These are phyloP conservation scores for Craspedostauros australis DNA, from an alignment of 108 stramenopile species.

Conservation along the genomic window DNA sequence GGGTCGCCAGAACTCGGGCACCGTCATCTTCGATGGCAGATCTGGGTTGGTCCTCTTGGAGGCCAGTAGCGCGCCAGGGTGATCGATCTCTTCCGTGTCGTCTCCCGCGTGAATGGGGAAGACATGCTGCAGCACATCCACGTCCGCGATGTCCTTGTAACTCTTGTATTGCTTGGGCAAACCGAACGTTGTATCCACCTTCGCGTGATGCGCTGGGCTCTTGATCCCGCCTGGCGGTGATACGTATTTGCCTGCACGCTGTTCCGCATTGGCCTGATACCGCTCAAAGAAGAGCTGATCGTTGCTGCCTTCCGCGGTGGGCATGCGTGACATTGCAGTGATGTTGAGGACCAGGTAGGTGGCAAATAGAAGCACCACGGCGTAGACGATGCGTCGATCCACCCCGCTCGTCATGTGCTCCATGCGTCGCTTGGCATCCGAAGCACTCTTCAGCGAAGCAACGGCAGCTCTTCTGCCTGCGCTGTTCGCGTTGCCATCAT, in stretches of 20 bases:
- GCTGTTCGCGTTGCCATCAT: too few species aligned
- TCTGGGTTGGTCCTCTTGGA: conserved; percentile 8
- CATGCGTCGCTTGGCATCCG: conserved; percentile 27
- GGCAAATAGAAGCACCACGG: background rate
- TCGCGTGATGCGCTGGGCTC: too few species aligned
- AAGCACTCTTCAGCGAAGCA: too few species aligned
- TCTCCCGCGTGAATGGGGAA: conserved; percentile 38
- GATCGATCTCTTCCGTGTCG: conserved; percentile 37
- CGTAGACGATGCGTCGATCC: conserved; percentile 10
- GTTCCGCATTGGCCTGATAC: background rate
- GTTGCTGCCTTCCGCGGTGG: background rate
- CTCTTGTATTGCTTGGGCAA: background rate
- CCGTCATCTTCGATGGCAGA: conserved; percentile 17
- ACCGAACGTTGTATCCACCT: background rate
- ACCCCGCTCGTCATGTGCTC: conserved; percentile 11
- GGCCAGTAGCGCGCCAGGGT: conserved; percentile 36
- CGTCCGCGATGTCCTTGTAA: conserved; percentile 13
- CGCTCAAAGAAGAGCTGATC: background rate
- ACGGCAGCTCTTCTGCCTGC: too few species aligned
- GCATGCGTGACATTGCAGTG: background rate
- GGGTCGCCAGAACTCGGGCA: conserved; percentile 41
- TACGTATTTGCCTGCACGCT: background rate
- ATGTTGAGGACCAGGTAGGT: background rate
- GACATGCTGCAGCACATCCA: conserved; percentile 26
- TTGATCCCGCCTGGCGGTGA: too few species aligned